phyloP scores from a whole-genome alignment of 352 stramenopile genomes.

The Globisporangium middletonii region DNA sequence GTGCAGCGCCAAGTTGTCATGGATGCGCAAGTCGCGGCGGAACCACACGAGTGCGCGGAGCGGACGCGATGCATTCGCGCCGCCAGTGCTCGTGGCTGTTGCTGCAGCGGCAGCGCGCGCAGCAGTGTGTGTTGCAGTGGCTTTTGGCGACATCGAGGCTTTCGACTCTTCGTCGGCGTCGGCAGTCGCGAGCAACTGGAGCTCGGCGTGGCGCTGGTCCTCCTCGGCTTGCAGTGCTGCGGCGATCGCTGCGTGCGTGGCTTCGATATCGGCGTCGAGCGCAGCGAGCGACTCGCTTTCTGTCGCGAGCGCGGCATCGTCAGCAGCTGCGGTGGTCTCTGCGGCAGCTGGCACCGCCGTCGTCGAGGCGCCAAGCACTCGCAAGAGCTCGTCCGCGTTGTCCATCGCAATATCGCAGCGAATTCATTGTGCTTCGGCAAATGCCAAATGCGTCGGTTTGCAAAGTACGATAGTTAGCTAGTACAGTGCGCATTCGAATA shows the following conservation, averaged over 20 bases:
- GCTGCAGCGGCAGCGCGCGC: background rate
- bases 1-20: slow-evolving; percentile 94
- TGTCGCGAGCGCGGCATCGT: background rate
- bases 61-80: background rate
- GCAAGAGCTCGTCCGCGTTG: slow-evolving; percentile 2
- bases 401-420: slow-evolving; percentile 1
- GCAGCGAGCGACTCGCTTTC: slow-evolving; percentile 6
- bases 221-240: slow-evolving; percentile 29
- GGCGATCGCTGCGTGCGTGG: slow-evolving; percentile 12
- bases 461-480: too few species aligned
- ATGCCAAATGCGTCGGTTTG: too few species aligned
- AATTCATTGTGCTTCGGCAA: slow-evolving; percentile 14
- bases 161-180: background rate
- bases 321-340: slow-evolving; percentile 35
- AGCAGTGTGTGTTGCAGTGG: background rate
- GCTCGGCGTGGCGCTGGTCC: slow-evolving; percentile 12
- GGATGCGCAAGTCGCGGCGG: slow-evolving; percentile 92
- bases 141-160: background rate
- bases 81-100: background rate
- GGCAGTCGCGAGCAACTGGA: slow-evolving; percentile 1
- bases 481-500: too few species aligned
- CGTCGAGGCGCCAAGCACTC: slow-evolving; percentile 4
- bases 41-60: slow-evolving; percentile 89
- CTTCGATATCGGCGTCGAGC: slow-evolving; percentile 15
- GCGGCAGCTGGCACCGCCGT: slow-evolving; percentile 28